Evolutionary conservation across 2,329 filamentous ascomycete genomes (phyloP), one percentile per base, ranked within the genome.

Genomic region (Aureobasidium zeae): DNA sequence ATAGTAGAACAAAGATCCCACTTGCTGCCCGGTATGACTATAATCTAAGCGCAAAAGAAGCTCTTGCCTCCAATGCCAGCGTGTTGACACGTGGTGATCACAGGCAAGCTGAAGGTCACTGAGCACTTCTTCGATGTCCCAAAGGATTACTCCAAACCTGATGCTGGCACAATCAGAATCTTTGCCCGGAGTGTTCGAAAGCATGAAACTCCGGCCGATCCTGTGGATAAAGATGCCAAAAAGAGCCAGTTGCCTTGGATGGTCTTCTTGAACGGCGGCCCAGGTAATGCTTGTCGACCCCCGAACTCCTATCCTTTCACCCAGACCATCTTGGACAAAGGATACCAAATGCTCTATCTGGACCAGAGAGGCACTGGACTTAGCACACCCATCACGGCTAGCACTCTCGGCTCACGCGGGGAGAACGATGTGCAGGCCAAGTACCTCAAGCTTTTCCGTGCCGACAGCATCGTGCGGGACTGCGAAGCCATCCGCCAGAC

Each of bases 281-380:
- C 88, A 0, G 88, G 88, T 3, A 79, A 83, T 56, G 79, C 82
- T 48, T 88, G 85, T 57, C 70, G 74, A 5, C 70, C 81, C 37
- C 88, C 89, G 2, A 81, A 93, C 57, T 74, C 83, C 47, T 76
- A 79, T 48, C 69, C 79, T 6, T 75, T 86, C 57, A 83, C 84
- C n/a, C 73, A 77, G 22, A 68, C 72, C 21, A 72, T 86, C 45
- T 71, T 95, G 5, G 77, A 81, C 48, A 80, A 81, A 49, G 88
- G 88, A 12, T 95, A 94, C 57, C 84, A 93, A 61, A 60, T 79
- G 33, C 73, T 96, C 2, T 81, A 83, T 51, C 73, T 96, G n/a
- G 89, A 96, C 61, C 88, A 94, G 60, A 78, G 89, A 38, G 89
- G 89, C 10, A 93, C 86, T 3, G 89, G 89, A 1, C 67, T 94